A percentile compares a stretch with the other conserved stretches of the same genome.
Conservation (phyloP, 805 yeast species). For the Candida pseudoglaebosa region DNA sequence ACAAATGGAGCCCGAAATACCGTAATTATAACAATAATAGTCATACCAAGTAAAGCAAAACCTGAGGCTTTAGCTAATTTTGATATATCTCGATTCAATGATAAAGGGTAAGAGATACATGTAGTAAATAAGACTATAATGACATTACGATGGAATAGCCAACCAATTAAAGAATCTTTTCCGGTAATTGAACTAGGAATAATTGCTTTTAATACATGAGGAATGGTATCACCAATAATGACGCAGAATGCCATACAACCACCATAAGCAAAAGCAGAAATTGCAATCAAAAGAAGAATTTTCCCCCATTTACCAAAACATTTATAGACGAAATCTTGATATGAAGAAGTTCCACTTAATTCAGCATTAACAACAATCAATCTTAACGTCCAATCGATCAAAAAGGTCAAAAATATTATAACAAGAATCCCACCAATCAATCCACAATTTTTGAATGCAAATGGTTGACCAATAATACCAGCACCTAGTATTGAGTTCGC, state of each 20-base stretch:
- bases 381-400: conserved; percentile 85
- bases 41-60: conserved; percentile 82
- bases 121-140: conserved; percentile 67
- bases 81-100: conserved; percentile 76
- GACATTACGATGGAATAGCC: conserved; percentile 63
- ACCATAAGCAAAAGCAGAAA: conserved; percentile 89
- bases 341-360: conserved; percentile 68
- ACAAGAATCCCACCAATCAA: conserved; percentile 66
- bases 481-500: conserved; percentile 94
- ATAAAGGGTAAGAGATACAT: conserved; percentile 76
- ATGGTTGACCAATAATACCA: conserved; percentile 92
- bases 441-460: conserved; percentile 80
- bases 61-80: conserved; percentile 84
- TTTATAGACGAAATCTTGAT: conserved; percentile 78
- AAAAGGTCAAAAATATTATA: conserved; percentile 54
- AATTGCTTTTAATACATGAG: conserved; percentile 74
- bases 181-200: conserved; percentile 44
- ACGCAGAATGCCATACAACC: conserved; percentile 93
- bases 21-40: conserved; percentile 69
- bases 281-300: conserved; percentile 62
- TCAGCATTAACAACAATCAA: conserved; percentile 80
- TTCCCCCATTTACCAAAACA: conserved; percentile 78
- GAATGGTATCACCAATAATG: conserved; percentile 91
- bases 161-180: conserved; percentile 31
- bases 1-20: conserved; percentile 68